Evolutionary conservation across 306 rosid genomes (phyloP).

Genomic region (Malus domestica): DNA sequence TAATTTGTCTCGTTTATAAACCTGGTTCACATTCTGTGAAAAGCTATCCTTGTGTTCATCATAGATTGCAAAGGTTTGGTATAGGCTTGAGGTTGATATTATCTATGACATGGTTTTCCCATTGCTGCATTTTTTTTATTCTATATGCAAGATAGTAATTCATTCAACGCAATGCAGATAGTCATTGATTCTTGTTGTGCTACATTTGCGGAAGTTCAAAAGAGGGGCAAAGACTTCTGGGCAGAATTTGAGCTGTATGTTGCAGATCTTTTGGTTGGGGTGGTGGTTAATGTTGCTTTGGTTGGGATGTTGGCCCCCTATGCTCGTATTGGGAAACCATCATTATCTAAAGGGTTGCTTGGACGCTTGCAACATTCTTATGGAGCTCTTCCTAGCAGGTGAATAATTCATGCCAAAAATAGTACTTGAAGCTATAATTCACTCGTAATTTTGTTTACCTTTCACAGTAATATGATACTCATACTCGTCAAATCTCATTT

Average conservation of each 20-base stretch:
- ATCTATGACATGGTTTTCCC: constrained; percentile 1
- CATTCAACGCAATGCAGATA: constrained; percentile 44
- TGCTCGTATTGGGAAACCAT: constrained; percentile 39
- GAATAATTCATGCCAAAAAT: not conserved
- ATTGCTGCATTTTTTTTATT: constrained; percentile 8
- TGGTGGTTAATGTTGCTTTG: constrained; percentile 42
- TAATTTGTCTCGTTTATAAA: no score
- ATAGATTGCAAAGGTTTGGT: not conserved
- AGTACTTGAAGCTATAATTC: not conserved
- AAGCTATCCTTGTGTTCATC: not conserved
- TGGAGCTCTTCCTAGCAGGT: constrained; percentile 49
- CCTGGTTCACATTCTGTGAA: not conserved
- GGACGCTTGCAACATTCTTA: constrained; percentile 34
- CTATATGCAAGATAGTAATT: not conserved
- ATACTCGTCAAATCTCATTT: not conserved
- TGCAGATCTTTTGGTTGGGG: constrained; percentile 46
- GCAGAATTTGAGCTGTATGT: constrained; percentile 45
- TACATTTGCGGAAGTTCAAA: constrained; percentile 46
- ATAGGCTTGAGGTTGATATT: not conserved
- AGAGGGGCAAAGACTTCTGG: constrained; percentile 54
- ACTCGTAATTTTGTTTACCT: not conserved
- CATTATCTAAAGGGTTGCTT: constrained; percentile 32
- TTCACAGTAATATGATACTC: not conserved
- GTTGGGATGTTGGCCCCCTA: constrained; percentile 50
- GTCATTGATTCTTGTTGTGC: constrained; percentile 75